Percentiles rank a stretch among this genome's conserved stretches.
phyloP scores from a whole-genome alignment of 2,329 filamentous ascomycete genomes.

The Claviceps arundinis region DNA sequence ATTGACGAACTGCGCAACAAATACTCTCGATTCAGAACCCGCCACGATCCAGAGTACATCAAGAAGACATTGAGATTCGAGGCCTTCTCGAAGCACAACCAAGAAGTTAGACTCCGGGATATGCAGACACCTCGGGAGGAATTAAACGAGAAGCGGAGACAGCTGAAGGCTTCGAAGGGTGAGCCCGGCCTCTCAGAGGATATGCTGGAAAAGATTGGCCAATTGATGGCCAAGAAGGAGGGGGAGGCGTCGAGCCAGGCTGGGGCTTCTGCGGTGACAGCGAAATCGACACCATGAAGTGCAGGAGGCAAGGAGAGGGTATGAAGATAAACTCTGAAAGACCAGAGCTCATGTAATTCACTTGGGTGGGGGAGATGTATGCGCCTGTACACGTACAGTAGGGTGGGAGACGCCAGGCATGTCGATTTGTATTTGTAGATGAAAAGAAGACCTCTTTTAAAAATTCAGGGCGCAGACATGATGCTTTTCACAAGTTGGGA shows the following conservation, averaged over 20 bases:
- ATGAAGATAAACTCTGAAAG: background rate
- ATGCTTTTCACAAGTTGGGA: too few species aligned
- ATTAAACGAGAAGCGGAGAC: conserved; percentile 41
- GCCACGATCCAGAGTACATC: conserved; percentile 65
- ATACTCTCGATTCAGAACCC: conserved; percentile 68
- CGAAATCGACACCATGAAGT: conserved; percentile 1
- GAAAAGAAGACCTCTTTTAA: background rate
- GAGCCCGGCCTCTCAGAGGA: conserved; percentile 42
- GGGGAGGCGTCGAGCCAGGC: conserved; percentile 25
- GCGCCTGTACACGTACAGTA: background rate
- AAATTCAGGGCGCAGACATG: background rate
- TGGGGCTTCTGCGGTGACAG: conserved; percentile 20
- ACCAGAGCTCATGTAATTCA: background rate
- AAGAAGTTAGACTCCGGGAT: conserved; percentile 15
- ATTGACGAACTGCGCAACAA: conserved; percentile 77
- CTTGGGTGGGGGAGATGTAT: background rate
- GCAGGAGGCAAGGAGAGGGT: background rate
- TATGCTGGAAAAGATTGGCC: conserved; percentile 49
- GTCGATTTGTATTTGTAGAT: conserved; percentile 1
- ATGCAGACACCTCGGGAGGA: conserved; percentile 47
- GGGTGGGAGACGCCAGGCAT: background rate
- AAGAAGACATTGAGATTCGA: conserved; percentile 49
- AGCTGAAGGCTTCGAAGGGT: conserved; percentile 36
- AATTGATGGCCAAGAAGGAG: conserved; percentile 45
- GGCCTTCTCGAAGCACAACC: conserved; percentile 23